These are phyloP conservation scores for Canavalia gladiata DNA, from an alignment of 306 rosid species.

Conservation along the genomic window DNA sequence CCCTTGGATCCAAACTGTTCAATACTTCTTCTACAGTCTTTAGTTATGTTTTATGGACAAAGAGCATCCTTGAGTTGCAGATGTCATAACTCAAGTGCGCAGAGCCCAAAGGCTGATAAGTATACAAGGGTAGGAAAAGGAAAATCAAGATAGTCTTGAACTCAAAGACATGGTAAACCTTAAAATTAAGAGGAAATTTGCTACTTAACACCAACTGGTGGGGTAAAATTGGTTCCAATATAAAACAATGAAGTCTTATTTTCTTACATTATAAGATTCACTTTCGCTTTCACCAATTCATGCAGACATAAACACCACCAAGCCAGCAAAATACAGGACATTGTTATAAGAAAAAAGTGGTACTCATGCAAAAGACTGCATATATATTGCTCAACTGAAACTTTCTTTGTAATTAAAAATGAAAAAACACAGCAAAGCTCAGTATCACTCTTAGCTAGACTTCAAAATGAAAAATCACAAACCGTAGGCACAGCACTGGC, in stretches of 20 bases:
- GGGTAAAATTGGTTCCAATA: background rate
- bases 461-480: conserved; percentile 40
- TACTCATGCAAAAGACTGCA: background rate
- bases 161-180: background rate
- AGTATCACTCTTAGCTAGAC: background rate
- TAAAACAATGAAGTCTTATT: conserved; percentile 10
- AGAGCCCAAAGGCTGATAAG: background rate
- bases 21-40: conserved; percentile 18
- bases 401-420: conserved; percentile 11
- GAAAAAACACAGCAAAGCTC: background rate
- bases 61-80: conserved; percentile 3
- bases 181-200: conserved; percentile 10
- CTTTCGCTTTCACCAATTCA: conserved; percentile 33
- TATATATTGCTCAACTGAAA: conserved; percentile 1
- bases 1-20: conserved; percentile 4
- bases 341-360: background rate
- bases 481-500: conserved; percentile 85
- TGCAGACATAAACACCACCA: conserved; percentile 11
- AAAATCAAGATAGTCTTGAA: conserved; percentile 12
- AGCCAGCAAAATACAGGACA: conserved; percentile 10
- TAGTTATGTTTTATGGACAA: conserved; percentile 1
- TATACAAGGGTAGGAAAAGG: background rate
- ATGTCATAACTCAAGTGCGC: conserved; percentile 8
- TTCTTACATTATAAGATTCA: background rate
- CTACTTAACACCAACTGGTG: background rate